phyloP scores from a whole-genome alignment of 768 basidiomycete genomes.

The Lanmaoa rubissima region DNA sequence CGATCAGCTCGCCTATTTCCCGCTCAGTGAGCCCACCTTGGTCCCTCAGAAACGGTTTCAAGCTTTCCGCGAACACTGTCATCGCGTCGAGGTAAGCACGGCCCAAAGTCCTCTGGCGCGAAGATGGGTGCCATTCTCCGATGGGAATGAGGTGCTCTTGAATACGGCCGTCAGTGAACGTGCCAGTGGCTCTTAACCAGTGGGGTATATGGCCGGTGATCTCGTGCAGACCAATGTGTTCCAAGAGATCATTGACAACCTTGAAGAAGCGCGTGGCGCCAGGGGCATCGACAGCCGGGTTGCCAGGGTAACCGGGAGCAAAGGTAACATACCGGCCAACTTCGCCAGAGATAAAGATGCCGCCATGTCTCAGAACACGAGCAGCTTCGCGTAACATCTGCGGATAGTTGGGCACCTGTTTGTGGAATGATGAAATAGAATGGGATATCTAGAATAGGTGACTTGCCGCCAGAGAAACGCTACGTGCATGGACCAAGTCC shows the following conservation, averaged over 20 bases:
- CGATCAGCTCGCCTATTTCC: conserved; percentile 40
- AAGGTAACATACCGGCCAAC: conserved; percentile 47
- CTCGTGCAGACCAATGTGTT: conserved; percentile 37
- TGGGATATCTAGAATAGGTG: background rate
- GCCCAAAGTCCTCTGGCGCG: conserved; percentile 40
- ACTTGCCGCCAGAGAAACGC: conserved; percentile 59
- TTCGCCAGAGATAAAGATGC: conserved; percentile 67
- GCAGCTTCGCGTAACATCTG: conserved; percentile 53
- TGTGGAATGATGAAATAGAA: conserved; percentile 16
- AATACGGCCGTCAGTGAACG: conserved; percentile 42
- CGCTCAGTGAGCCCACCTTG: conserved; percentile 37
- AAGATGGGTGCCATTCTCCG: conserved; percentile 50
- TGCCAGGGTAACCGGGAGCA: conserved; percentile 33
- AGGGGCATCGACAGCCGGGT: conserved; percentile 24
- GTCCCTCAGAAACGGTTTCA: conserved; percentile 44
- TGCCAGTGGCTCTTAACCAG: conserved; percentile 35
- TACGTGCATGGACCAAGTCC: conserved; percentile 68
- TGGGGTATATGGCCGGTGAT: conserved; percentile 38
- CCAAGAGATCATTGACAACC: conserved; percentile 43
- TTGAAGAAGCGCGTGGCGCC: conserved; percentile 33
- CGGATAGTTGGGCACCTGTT: conserved; percentile 56
- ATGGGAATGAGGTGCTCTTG: conserved; percentile 47
- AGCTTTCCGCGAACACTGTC: conserved; percentile 44
- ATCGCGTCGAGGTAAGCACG: conserved; percentile 39
- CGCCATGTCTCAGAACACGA: conserved; percentile 68